Base-by-base conservation (phyloP, 2,329 filamentous ascomycete species). In the Ophidiomyces ophidiicola region DNA sequence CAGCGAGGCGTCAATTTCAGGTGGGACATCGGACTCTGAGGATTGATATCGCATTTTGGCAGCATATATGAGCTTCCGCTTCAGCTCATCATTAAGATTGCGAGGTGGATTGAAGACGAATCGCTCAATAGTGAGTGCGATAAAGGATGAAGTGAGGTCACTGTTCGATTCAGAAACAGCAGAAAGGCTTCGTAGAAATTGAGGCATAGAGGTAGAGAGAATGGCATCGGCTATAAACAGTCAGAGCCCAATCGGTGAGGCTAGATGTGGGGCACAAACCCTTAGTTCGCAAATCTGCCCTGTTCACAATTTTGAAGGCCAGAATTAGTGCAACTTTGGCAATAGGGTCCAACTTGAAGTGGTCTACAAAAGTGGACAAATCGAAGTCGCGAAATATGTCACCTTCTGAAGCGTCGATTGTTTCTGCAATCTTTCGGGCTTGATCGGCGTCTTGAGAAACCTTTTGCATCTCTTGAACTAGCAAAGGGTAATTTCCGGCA, bases 311-410 rank as follows among this genome's bases (percentile, higher is more conserved):
- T 61, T 88, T 92, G 61, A 94, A 94, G 3, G 88, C 85, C 42
- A 94, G 69, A 35, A 85, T 84, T 47, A 98, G 71, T 45, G 92
- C 74, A 28, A 84, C 83, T 68, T 93, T 93, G 53, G 86, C 78
- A 32, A 94, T 62, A 6, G 85, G 78, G 63, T 94, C 87, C 39
- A 94, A 71, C 57, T 87, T 86, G 68, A 98, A 98, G 60, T 96
- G 87, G 47, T 93, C 82, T 70, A 96, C 79, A 57, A 98, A 96
- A 1, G 82, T 83, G 2, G 83, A 82, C n/a, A 98, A 72, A 57
- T 98, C 88, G 53, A 98, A 94, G 57, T 96, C 88, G 42, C 86
- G 81, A 59, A 94, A 94, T 44, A 94, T 76, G 51, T 98, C 88
- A 52, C 90, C 86, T 50, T 90, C 88, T 14, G 78, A 83, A 1